A percentile compares a stretch with the other conserved stretches of the same genome.
Conservation (phyloP, 2,329 filamentous ascomycete genomes). For the Monosporascus ibericus region DNA sequence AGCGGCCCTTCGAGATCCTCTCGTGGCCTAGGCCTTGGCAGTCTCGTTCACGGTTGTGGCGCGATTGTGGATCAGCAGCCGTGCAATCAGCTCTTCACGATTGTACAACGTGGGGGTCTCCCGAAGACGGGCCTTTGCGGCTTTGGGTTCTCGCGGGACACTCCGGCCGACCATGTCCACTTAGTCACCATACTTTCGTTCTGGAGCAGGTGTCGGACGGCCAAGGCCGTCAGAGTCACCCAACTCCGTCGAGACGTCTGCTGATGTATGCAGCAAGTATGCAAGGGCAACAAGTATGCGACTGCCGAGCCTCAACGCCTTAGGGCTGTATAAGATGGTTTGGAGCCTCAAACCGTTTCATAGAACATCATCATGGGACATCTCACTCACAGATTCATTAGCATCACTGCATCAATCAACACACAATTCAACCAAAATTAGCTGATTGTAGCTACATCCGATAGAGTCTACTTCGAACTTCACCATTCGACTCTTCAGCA, state of each 20-base stretch:
- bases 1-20: background rate
- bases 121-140: background rate
- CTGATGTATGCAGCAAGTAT: background rate
- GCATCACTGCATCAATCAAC: background rate
- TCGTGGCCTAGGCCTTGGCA: background rate
- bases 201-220: background rate
- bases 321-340: background rate
- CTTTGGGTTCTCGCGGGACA: background rate
- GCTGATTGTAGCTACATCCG: background rate
- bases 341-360: background rate
- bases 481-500: background rate
- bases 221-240: background rate
- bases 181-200: background rate
- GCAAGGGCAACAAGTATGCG: background rate
- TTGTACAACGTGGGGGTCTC: background rate
- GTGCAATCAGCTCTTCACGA: background rate
- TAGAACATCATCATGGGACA: background rate
- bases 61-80: background rate
- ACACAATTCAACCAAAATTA: background rate
- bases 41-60: background rate
- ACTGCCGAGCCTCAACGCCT: background rate
- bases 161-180: background rate
- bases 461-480: background rate
- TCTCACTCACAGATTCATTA: background rate
- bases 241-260: background rate